Evolutionary conservation across 805 yeast genomes (phyloP), one percentile per base, ranked within the genome.

Genomic region (Kregervanrija fluxuum): DNA sequence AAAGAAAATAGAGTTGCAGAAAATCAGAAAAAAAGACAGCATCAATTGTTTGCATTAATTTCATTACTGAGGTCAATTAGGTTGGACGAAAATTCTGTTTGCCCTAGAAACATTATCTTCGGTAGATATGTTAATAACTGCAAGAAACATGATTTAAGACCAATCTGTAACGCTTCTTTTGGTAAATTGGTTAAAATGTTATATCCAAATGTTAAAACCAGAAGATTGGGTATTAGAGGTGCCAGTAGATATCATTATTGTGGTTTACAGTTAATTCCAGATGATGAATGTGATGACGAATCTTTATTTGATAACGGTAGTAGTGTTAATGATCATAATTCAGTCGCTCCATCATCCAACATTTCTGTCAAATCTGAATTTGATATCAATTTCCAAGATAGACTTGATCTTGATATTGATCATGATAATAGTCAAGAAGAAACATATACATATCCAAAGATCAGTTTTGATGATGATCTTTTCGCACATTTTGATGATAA

Each of bases 201-300:
- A 4, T 83, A 74, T 54, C 93, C 95, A 0, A 68, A 69, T 44
- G 67, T 86, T 48, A 78, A 80, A 30, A 84, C 93, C 0, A 73
- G 95, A 50, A 71, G 96, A 43, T 67, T 88, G 43, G 96, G 96
- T 2, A 77, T 81, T 60, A 70, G 95, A 41, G 90, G 90, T 2
- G 84, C 82, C 56, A 80, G 91, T 15, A 83, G 83, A 58, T 89
- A 89, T 62, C 95, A 87, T 60, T 88, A 86, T 57, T 84, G 91
- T 62, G 95, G 95, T 3, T 70, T 89, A 42, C 73, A 71, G 51
- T 53, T 73, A 22, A 55, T 63, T 37, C 67, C 67, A 40, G 69
- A 71, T 47, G 59, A 58, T 43, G 41, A 30, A 33, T 39, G 11
- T 1, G 45, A 41, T 11, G 31, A 32, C 16, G 52, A 48, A 10